Conservation (phyloP, 1,284 basidiomycete genomes). For the Irpex rosettiformis region DNA sequence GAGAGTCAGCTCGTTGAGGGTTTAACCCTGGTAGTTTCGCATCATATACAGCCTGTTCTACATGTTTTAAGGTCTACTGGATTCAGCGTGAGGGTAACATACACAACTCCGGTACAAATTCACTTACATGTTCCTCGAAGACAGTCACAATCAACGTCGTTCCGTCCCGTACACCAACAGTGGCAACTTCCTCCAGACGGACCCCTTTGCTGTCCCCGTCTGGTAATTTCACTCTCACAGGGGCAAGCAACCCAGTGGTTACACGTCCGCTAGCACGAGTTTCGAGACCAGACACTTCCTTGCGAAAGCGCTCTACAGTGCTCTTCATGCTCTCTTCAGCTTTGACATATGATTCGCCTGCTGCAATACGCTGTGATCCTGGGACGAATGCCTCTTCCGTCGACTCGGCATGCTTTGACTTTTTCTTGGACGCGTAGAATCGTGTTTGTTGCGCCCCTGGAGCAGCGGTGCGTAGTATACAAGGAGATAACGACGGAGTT, state of each 20-base stretch:
- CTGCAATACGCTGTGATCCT: slow-evolving; percentile 30
- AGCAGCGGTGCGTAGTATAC: neutral
- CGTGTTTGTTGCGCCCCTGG: neutral
- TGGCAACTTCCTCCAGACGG: slow-evolving; percentile 66
- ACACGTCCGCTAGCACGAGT: slow-evolving; percentile 72
- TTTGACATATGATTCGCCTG: slow-evolving; percentile 50
- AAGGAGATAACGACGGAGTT: too few relatives aligned
- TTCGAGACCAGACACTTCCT: slow-evolving; percentile 64
- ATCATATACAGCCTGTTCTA: slow-evolving; percentile 69
- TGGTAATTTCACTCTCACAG: slow-evolving; percentile 58
- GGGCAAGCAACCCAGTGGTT: slow-evolving; percentile 65
- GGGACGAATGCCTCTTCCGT: slow-evolving; percentile 27
- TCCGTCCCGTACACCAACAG: slow-evolving; percentile 75
- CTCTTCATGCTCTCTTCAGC: slow-evolving; percentile 60
- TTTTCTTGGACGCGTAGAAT: slow-evolving; percentile 14
- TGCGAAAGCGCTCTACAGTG: slow-evolving; percentile 65
- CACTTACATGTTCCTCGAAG: slow-evolving; percentile 69
- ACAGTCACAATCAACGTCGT: slow-evolving; percentile 66
- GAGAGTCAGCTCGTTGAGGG: slow-evolving; percentile 63
- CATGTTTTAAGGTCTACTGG: slow-evolving; percentile 66
- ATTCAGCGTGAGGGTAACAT: slow-evolving; percentile 12
- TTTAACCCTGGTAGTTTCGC: slow-evolving; percentile 67
- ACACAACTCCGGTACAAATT: neutral
- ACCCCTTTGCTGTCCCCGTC: slow-evolving; percentile 26
- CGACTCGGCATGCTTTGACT: slow-evolving; percentile 7